Conservation (phyloP, 805 yeast genomes). For the Zygotorulaspora sp. region DNA sequence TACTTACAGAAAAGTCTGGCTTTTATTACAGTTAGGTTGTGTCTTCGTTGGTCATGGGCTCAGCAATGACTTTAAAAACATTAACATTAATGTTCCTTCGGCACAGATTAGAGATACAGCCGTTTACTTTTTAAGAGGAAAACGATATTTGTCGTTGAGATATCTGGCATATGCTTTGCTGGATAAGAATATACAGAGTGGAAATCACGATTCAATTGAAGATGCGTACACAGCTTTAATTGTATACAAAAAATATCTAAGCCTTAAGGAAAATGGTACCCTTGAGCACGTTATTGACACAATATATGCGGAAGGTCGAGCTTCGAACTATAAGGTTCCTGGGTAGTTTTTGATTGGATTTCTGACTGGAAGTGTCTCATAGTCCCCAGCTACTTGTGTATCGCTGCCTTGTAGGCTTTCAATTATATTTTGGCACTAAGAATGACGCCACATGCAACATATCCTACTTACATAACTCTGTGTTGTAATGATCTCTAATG, state of each 20-base stretch:
- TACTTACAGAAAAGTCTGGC: conserved; percentile 86
- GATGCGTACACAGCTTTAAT: conserved; percentile 86
- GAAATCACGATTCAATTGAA: conserved; percentile 95
- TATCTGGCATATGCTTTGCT: conserved; percentile 80
- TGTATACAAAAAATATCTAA: conserved; percentile 67
- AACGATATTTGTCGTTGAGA: conserved; percentile 75
- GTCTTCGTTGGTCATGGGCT: conserved; percentile 94
- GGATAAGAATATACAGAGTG: conserved; percentile 74
- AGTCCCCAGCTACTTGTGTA: too few species aligned
- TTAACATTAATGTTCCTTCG: conserved; percentile 83
- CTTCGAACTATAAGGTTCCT: conserved; percentile 33
- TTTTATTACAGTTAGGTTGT: conserved; percentile 81
- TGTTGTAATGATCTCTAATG: too few species aligned
- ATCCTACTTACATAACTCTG: too few species aligned
- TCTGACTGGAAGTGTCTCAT: too few species aligned
- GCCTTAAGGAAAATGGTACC: conserved; percentile 52
- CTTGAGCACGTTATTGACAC: conserved; percentile 59
- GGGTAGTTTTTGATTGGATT: too few species aligned
- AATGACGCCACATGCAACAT: too few species aligned
- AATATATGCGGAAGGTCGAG: conserved; percentile 64
- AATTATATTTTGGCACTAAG: too few species aligned
- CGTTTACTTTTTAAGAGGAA: conserved; percentile 69
- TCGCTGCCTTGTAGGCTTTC: too few species aligned
- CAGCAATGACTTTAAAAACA: conserved; percentile 85
- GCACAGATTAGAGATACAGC: conserved; percentile 87